Conservation (phyloP, 225 moss, liverwort and hornwort genomes). For the Marchantia polymorpha region DNA sequence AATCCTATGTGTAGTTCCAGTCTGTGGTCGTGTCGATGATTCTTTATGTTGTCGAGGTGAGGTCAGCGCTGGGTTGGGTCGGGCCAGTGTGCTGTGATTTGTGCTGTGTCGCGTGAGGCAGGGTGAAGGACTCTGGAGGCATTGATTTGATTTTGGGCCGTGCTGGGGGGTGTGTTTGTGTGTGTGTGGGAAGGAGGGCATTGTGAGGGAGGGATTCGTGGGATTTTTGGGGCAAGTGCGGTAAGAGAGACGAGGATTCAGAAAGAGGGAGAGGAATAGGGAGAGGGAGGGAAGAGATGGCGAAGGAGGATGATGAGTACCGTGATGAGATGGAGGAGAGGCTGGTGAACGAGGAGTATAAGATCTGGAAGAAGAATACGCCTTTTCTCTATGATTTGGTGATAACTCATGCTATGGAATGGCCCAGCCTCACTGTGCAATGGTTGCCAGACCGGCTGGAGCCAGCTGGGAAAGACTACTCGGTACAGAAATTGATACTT, state of each 20-base stretch:
- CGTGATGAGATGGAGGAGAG: constrained; percentile 93
- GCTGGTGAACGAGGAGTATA: constrained; percentile 85
- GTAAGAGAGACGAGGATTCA: background rate
- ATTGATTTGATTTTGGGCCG: background rate
- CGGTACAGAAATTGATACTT: constrained; percentile 73
- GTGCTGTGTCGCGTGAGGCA: background rate
- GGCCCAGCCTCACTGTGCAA: constrained; percentile 81
- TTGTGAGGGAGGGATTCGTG: background rate
- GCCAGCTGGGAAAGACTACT: constrained; percentile 60
- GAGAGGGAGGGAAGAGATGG: constrained; percentile 37
- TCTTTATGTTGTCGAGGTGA: too few species aligned
- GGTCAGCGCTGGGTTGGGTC: background rate
- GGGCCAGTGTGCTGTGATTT: background rate
- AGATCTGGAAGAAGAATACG: constrained; percentile 88
- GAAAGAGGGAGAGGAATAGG: background rate
- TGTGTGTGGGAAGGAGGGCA: background rate
- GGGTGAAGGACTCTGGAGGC: background rate
- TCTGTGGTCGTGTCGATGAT: background rate
- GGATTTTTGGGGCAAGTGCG: too few species aligned
- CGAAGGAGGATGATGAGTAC: constrained; percentile 78
- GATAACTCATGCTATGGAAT: constrained; percentile 85
- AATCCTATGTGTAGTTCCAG: background rate
- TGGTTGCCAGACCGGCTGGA: constrained; percentile 63
- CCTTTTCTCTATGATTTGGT: constrained; percentile 85
- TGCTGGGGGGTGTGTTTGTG: background rate